phyloP scores from a whole-genome alignment of 768 basidiomycete species.

The Rhodotorula babjevae region DNA sequence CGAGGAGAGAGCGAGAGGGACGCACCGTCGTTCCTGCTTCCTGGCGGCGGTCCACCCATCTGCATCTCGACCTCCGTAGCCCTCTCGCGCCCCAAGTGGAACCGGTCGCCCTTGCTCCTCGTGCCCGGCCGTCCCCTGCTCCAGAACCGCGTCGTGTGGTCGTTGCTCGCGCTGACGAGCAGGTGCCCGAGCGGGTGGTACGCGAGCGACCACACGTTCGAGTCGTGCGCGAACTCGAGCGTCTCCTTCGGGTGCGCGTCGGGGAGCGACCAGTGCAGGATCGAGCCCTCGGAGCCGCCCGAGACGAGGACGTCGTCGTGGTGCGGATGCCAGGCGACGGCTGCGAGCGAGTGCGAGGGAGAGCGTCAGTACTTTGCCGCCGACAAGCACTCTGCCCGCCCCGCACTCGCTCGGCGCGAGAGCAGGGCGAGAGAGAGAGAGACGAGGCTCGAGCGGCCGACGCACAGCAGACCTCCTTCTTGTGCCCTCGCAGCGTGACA shows the following conservation, averaged over 20 bases:
- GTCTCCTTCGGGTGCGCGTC: constrained; percentile 51
- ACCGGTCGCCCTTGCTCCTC: constrained; percentile 34
- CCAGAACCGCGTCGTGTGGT: constrained; percentile 99
- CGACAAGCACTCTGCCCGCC: no score
- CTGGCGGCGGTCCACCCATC: constrained; percentile 4
- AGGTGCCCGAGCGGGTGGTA: constrained; percentile 95
- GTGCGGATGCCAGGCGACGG: constrained; percentile 91
- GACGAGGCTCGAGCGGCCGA: not conserved
- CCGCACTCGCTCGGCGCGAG: no score
- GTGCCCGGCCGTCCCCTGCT: constrained; percentile 53
- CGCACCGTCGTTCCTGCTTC: not conserved
- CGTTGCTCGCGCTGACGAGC: constrained; percentile 89
- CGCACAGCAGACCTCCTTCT: constrained; percentile 96
- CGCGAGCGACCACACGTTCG: constrained; percentile 81
- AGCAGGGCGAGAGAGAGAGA: not conserved
- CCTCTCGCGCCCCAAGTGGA: constrained; percentile 61
- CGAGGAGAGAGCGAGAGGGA: no score
- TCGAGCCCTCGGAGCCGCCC: constrained; percentile 88
- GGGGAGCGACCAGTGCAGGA: constrained; percentile 85
- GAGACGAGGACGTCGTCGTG: constrained; percentile 81
- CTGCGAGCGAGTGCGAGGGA: constrained; percentile 48
- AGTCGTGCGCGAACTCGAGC: constrained; percentile 95
- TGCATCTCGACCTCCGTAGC: constrained; percentile 62
- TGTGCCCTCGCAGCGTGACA: constrained; percentile 86
- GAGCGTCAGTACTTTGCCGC: not conserved